Evolutionary conservation across 371 early-diverging fungal species (phyloP), one percentile per base, ranked within the genome.

Genomic region (Synchytrium microbalum): DNA sequence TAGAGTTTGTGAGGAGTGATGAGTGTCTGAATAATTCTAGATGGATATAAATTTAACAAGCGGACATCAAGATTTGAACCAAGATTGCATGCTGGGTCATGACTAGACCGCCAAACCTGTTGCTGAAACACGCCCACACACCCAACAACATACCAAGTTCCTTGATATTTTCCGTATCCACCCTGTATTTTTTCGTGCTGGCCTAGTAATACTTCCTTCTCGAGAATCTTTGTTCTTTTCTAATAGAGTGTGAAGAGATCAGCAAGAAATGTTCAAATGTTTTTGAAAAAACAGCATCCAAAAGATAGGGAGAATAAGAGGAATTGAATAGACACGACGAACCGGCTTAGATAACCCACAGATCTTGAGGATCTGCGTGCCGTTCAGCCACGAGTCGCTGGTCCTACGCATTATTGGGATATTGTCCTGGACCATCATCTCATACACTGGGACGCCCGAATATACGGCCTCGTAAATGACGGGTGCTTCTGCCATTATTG

Each of bases 81-180:
- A n/a, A n/a, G n/a, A n/a, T n/a, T n/a, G n/a, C n/a, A n/a, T n/a
- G n/a, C n/a, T n/a, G n/a, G n/a, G n/a, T n/a, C n/a, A 27, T 52
- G 10, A 53, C 33, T 60, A 2, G 53, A 56, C 46, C 2, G 2
- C 28, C 64, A 60, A 16, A 46, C 30, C 32, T 32, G 32, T 14
- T 27, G 27, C 33, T 26, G 62, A 26, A n/a, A 16, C 3, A 54
- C 32, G 26, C 2, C 5, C 23, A n/a, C 27, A 29, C 3, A 26
- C 26, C 29, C n/a, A 52, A 33, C n/a, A 26, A 64, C 71, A 38
- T 63, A 74, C 92, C 92, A 82, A 16, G 85, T 92, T 66, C 95
- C 95, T 78, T 95, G 93, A 70, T 92, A 93, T 77, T 93, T 93
- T 32, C 94, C 94, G 62, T 92, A 93, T n/a, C 94, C 94, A n/a